Evolutionary conservation across 1,284 basidiomycete genomes (phyloP).

Genomic region (Cerioporus squamosus): DNA sequence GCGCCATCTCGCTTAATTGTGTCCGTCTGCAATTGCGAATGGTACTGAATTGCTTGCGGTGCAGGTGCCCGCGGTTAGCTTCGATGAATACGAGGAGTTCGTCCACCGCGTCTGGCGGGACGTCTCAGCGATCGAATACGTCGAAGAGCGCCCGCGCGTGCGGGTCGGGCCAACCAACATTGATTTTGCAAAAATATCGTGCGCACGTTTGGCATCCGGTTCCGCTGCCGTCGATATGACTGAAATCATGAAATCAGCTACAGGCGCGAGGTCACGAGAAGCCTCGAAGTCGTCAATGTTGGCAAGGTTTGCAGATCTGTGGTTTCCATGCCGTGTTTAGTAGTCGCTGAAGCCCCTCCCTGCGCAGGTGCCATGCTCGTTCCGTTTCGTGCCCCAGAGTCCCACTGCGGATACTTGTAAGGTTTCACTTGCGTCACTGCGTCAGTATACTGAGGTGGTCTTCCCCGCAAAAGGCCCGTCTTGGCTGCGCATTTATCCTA

Average conservation of each 20-base stretch:
- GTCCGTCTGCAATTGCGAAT: not conserved
- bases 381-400: constrained; percentile 61
- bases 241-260: constrained; percentile 36
- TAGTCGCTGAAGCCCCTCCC: not conserved
- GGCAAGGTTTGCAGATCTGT: constrained; percentile 40
- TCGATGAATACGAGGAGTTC: constrained; percentile 39
- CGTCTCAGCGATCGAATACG: constrained; percentile 51
- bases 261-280: constrained; percentile 29
- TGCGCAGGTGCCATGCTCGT: constrained; percentile 63
- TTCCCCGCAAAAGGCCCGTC: constrained; percentile 51
- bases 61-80: constrained; percentile 39
- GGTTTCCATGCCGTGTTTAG: not conserved
- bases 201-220: constrained; percentile 30
- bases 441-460: not conserved
- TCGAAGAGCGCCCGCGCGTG: constrained; percentile 49
- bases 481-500: constrained; percentile 63
- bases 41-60: not conserved
- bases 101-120: constrained; percentile 49
- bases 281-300: constrained; percentile 40
- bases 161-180: constrained; percentile 51
- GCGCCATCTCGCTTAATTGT: not conserved
- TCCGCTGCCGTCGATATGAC: not conserved
- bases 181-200: constrained; percentile 64
- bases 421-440: constrained; percentile 27
- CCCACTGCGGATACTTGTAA: constrained; percentile 50